Percentiles rank a stretch among this genome's conserved stretches.
Evolutionary conservation across 805 yeast genomes (phyloP).

Genomic region (Wickerhamomyces silvicola): DNA sequence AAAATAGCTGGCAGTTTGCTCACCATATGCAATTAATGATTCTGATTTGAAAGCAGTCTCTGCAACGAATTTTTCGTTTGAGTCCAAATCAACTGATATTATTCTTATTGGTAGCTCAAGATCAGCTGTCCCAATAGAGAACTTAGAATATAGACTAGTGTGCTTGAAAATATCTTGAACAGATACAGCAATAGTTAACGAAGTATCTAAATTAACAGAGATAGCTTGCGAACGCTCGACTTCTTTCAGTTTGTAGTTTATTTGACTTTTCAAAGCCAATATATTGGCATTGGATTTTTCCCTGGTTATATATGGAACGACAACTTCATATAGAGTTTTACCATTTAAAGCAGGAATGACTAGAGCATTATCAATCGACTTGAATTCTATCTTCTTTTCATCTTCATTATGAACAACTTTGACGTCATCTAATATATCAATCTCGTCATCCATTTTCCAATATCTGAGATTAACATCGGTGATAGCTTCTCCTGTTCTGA

Average conservation of each 20-base stretch:
- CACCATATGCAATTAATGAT: slow-evolving; percentile 49
- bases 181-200: slow-evolving; percentile 60
- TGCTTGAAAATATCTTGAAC: slow-evolving; percentile 73
- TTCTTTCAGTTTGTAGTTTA: slow-evolving; percentile 6
- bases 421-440: not conserved
- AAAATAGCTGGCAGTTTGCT: slow-evolving; percentile 62
- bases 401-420: not conserved
- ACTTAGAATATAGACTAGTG: slow-evolving; percentile 53
- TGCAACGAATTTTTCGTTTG: slow-evolving; percentile 28
- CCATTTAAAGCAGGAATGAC: slow-evolving; percentile 1
- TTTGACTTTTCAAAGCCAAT: slow-evolving; percentile 4
- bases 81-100: slow-evolving; percentile 33
- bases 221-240: slow-evolving; percentile 12
- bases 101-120: slow-evolving; percentile 48
- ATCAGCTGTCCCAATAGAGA: slow-evolving; percentile 57
- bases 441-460: slow-evolving; percentile 1
- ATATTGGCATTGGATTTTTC: slow-evolving; percentile 7
- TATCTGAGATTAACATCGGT: slow-evolving; percentile 3
- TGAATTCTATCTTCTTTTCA: not conserved
- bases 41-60: slow-evolving; percentile 24
- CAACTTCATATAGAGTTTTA: slow-evolving; percentile 18
- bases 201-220: slow-evolving; percentile 37
- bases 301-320: slow-evolving; percentile 28
- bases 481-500: slow-evolving; percentile 5
- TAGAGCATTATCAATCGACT: not conserved